Percentiles rank a stretch among this genome's conserved stretches.
phyloP scores from a whole-genome alignment of 257 asterid species.

The Solanum tacnaense region DNA sequence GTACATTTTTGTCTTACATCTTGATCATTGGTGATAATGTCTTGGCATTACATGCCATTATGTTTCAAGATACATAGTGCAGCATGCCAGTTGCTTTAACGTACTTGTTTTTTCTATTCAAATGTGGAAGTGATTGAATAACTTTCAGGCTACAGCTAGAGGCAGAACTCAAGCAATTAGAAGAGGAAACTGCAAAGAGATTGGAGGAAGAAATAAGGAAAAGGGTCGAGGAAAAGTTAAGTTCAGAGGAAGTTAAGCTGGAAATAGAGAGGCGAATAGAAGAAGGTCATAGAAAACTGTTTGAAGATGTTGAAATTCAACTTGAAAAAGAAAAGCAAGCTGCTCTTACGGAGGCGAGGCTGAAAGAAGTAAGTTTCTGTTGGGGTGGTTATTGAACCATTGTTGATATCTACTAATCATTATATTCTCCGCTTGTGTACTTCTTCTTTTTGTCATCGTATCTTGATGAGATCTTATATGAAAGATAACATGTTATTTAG shows the following conservation, averaged over 20 bases:
- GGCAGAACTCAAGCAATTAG: constrained; percentile 75
- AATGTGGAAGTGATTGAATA: not conserved
- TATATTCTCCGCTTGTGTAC: not conserved
- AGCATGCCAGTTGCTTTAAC: not conserved
- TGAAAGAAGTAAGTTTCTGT: constrained; percentile 60
- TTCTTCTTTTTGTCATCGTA: not conserved
- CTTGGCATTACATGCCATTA: not conserved
- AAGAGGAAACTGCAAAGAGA: constrained; percentile 87
- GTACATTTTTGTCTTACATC: not conserved
- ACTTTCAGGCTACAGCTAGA: constrained; percentile 54
- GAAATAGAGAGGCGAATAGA: constrained; percentile 57
- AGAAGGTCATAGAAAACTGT: constrained; percentile 58
- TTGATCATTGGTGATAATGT: not conserved
- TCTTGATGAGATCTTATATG: not conserved
- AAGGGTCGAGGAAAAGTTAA: constrained; percentile 68
- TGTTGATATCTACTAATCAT: not conserved
- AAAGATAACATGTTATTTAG: not conserved
- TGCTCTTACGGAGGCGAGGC: constrained; percentile 75
- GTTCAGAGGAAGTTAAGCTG: constrained; percentile 57
- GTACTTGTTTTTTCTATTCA: not conserved
- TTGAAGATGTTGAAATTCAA: constrained; percentile 63
- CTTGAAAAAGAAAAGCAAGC: constrained; percentile 77
- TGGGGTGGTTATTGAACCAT: not conserved
- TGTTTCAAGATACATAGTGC: not conserved
- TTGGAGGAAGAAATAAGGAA: constrained; percentile 79